Percentiles rank a stretch among this genome's conserved stretches.
phyloP scores from a whole-genome alignment of 331 rosid genomes.

The Erythrophleum ivorense region DNA sequence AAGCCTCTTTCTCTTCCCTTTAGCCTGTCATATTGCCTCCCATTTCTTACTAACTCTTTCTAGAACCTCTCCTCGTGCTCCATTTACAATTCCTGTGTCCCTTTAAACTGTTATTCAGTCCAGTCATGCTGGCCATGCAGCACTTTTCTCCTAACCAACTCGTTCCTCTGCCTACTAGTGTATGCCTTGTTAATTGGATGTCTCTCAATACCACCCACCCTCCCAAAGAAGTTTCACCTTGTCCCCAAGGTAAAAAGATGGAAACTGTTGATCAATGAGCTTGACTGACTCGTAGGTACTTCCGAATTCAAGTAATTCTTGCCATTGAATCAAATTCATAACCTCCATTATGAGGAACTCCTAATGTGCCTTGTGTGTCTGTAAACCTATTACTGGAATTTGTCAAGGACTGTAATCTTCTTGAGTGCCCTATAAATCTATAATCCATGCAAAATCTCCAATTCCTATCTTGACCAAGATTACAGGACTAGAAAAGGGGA shows the following conservation, averaged over 20 bases:
- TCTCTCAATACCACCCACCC: background rate
- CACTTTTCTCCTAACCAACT: background rate
- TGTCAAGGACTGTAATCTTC: background rate
- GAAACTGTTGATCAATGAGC: background rate
- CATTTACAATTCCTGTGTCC: background rate
- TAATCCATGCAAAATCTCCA: background rate
- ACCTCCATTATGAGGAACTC: background rate
- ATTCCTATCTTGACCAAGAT: background rate
- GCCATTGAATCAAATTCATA: background rate
- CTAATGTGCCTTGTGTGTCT: background rate
- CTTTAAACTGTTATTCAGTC: background rate
- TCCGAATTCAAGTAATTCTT: background rate
- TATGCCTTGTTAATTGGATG: background rate
- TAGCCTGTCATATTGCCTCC: background rate
- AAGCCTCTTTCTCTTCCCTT: background rate
- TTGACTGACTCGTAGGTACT: background rate
- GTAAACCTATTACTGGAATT: background rate
- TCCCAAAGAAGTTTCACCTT: background rate
- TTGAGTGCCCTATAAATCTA: background rate
- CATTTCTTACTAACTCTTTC: background rate
- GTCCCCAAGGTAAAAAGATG: background rate
- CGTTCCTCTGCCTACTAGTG: background rate
- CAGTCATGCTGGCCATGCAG: background rate
- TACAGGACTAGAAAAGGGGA: background rate
- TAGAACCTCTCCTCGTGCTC: background rate